Base-by-base conservation (phyloP, 192 early-diverging fungal species). In the Neocallimastix lanati region DNA sequence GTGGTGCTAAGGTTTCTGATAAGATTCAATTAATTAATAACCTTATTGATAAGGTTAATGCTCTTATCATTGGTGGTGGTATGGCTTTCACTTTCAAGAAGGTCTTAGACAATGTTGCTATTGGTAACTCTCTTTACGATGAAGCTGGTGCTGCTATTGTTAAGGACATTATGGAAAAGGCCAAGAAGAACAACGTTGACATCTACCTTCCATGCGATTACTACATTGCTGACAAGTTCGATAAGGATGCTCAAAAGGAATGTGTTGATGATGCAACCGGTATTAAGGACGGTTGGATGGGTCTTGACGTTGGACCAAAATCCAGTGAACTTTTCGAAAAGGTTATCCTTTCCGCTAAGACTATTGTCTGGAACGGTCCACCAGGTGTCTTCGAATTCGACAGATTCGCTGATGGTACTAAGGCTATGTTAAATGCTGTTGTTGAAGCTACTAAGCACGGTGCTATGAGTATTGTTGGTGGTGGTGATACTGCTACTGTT, bases 1-100 rank as follows among this genome's bases (percentile, higher is more conserved):
- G 97, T 78, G 97, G 92, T 79, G 97, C 97, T 86, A 99, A 98
- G 89, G 94, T 99, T 29, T 94, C 95, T 25, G 97, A 99, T 86
- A 99, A 99, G 92, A 99, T 99, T 86, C 91, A 94, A 88, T 90
- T 99, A 78, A 99, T 99, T 83, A 94, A 98, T 81, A 98, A 94
- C 88, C 91, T 99, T 80, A 85, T 99, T 28, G 97, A 99, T 87
- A 98, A 98, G 91, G 96, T 96, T 76, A 85, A 92, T 79, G 84
- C 88, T 79, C 77, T 78, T 77, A 89, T 90, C 80, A 89, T 90
- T 80, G 86, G 93, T 84, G 96, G 96, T 80, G 96, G 96, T 35
- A 99, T 99, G 97, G 94, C 95, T 79, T 99, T 96, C 88, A 99
- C 97, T 76, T 99, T 99, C 91, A 92, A 94, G 86, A 98, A 98